These are phyloP conservation scores for Stephanodiscus triporus DNA, from an alignment of 108 stramenopile genomes.

Conservation along the genomic window DNA sequence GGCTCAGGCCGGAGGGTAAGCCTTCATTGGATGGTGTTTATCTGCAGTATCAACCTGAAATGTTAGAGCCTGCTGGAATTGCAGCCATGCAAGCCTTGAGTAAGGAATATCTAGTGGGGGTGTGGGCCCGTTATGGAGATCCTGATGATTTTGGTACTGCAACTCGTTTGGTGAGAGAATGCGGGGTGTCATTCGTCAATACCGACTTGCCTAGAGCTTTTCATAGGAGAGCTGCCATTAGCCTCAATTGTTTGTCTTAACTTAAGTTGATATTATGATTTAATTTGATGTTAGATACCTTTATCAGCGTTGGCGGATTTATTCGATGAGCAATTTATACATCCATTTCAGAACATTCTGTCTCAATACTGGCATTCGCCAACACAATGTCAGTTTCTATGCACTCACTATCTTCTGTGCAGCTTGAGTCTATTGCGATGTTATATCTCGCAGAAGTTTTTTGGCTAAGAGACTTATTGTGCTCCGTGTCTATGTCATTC, in stretches of 20 bases:
- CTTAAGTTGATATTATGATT: too few species aligned
- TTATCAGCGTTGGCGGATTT: not conserved
- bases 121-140: constrained; percentile 68
- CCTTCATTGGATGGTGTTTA: constrained; percentile 76
- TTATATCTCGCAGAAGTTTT: not conserved
- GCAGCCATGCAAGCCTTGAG: constrained; percentile 47
- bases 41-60: constrained; percentile 69
- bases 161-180: constrained; percentile 50
- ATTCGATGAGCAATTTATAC: not conserved
- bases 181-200: constrained; percentile 77
- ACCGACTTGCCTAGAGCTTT: constrained; percentile 72
- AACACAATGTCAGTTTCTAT: not conserved
- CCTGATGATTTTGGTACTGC: constrained; percentile 71
- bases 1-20: constrained; percentile 49
- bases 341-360: not conserved
- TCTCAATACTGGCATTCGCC: not conserved
- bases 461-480: not conserved
- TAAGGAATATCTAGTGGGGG: constrained; percentile 55
- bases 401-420: not conserved
- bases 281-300: too few species aligned
- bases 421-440: not conserved
- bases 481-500: not conserved
- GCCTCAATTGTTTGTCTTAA: too few species aligned
- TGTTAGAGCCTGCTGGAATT: constrained; percentile 60
- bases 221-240: not conserved